These are phyloP conservation scores for Trypanosoma melophagium DNA, from an alignment of 208 protist species.

Conservation along the genomic window DNA sequence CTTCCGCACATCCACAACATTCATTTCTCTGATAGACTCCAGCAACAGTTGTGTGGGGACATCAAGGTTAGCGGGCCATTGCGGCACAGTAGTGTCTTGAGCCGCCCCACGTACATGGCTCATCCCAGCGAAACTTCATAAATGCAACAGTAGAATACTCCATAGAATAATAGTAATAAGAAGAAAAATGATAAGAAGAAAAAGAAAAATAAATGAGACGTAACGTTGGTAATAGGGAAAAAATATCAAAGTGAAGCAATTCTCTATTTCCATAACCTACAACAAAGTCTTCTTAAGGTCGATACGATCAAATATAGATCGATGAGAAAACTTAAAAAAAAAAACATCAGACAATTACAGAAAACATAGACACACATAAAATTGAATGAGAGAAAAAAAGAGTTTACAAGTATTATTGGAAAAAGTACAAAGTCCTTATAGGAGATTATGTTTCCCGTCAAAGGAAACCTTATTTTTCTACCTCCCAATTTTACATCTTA, in stretches of 20 bases:
- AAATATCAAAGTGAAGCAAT: not conserved
- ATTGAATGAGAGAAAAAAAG: not conserved
- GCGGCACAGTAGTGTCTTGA: not conserved
- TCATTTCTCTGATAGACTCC: slow-evolving; percentile 14
- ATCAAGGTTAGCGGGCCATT: not conserved
- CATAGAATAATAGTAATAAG: slow-evolving; percentile 8
- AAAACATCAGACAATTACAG: not conserved
- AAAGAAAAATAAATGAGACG: slow-evolving; percentile 7
- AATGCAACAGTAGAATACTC: not conserved
- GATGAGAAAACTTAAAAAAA: not conserved
- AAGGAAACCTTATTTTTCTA: slow-evolving; percentile 3
- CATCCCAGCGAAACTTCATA: not conserved
- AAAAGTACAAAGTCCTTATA: not conserved
- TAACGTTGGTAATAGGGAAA: not conserved
- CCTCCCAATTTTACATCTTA: not conserved
- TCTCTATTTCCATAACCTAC: too few relatives aligned
- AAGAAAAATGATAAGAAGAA: not conserved
- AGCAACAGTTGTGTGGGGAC: slow-evolving; percentile 17
- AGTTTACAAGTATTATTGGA: not conserved
- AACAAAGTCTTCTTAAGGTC: too few relatives aligned
- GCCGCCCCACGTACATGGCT: not conserved
- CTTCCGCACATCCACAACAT: slow-evolving; percentile 22
- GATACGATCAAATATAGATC: too few relatives aligned
- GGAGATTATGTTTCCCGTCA: not conserved
- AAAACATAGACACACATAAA: not conserved